Evolutionary conservation across 1,284 basidiomycete genomes (phyloP).

Genomic region (Malassezia caprae): DNA sequence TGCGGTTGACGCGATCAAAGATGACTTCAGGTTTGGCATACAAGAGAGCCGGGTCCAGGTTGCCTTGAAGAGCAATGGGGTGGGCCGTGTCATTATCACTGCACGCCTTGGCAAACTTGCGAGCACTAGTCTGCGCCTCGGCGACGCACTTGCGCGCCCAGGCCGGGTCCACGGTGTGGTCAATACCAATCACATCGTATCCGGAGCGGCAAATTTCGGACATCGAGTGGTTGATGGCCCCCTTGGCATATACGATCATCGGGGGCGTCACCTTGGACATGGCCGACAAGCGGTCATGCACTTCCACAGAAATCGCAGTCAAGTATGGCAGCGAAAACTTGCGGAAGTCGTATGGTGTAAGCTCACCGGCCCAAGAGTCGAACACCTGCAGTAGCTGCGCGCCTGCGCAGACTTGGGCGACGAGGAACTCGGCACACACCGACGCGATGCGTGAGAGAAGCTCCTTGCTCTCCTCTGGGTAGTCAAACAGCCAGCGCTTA

Average conservation of each 20-base stretch:
- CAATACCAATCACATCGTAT: slow-evolving; percentile 46
- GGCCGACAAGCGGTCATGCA: slow-evolving; percentile 37
- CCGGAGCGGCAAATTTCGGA: slow-evolving; percentile 40
- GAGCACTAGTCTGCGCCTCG: slow-evolving; percentile 13
- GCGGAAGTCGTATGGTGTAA: slow-evolving; percentile 45
- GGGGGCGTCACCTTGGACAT: slow-evolving; percentile 34
- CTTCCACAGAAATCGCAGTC: slow-evolving; percentile 35
- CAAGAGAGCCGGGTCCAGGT: slow-evolving; percentile 79
- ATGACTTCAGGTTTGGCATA: slow-evolving; percentile 73
- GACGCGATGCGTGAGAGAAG: slow-evolving; percentile 41
- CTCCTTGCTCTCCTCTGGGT: slow-evolving; percentile 41
- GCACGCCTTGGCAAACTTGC: slow-evolving; percentile 19
- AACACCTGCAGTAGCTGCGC: slow-evolving; percentile 46
- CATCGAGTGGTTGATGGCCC: slow-evolving; percentile 42
- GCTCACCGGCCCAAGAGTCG: slow-evolving; percentile 48
- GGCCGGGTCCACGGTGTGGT: slow-evolving; percentile 43
- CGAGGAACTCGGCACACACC: slow-evolving; percentile 43
- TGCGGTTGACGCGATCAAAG: slow-evolving; percentile 70
- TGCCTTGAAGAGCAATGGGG: slow-evolving; percentile 76
- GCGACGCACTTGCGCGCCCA: slow-evolving; percentile 39
- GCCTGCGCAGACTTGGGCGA: slow-evolving; percentile 44
- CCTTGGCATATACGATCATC: slow-evolving; percentile 45
- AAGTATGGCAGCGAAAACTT: slow-evolving; percentile 44
- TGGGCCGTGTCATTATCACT: slow-evolving; percentile 39
- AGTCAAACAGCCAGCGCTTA: slow-evolving; percentile 44